Evolutionary conservation across 495 filamentous ascomycete genomes (phyloP).

Genomic region (Lasiosphaeria miniovina): DNA sequence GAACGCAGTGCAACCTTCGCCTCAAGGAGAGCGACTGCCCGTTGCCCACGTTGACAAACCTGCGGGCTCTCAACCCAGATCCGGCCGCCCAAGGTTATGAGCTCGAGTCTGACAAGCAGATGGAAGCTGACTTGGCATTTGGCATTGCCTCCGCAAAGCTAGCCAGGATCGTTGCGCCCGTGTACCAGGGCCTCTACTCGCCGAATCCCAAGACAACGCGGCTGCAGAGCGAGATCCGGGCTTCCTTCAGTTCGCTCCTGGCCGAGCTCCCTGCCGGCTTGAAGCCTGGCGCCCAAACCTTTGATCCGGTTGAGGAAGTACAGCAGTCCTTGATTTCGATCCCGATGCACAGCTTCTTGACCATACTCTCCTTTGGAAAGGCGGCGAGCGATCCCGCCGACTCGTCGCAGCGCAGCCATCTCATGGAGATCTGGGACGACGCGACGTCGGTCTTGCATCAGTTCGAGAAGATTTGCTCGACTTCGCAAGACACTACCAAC

Average conservation of each 20-base stretch:
- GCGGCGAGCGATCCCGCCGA: conserved; percentile 1
- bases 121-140: conserved; percentile 11
- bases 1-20: conserved; percentile 14
- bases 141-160: conserved; percentile 14
- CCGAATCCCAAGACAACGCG: conserved; percentile 3
- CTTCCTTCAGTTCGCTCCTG: conserved; percentile 6
- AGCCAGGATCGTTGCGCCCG: conserved; percentile 15
- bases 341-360: conserved; percentile 15
- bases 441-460: conserved; percentile 18
- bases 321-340: conserved; percentile 18
- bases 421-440: conserved; percentile 23
- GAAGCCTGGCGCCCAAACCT: neutral
- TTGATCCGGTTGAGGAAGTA: conserved; percentile 14
- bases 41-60: conserved; percentile 4
- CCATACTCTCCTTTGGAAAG: conserved; percentile 8
- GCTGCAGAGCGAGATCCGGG: conserved; percentile 10
- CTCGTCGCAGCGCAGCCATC: conserved; percentile 6
- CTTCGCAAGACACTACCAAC: neutral
- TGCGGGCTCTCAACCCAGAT: conserved; percentile 3
- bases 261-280: conserved; percentile 9
- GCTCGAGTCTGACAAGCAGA: conserved; percentile 4
- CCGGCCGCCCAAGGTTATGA: neutral
- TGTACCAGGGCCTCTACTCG: conserved; percentile 14
- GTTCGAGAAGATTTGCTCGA: conserved; percentile 18
- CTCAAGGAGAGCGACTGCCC: conserved; percentile 24